Conservation (phyloP, 768 basidiomycete species). For the Tulasnella sp. region DNA sequence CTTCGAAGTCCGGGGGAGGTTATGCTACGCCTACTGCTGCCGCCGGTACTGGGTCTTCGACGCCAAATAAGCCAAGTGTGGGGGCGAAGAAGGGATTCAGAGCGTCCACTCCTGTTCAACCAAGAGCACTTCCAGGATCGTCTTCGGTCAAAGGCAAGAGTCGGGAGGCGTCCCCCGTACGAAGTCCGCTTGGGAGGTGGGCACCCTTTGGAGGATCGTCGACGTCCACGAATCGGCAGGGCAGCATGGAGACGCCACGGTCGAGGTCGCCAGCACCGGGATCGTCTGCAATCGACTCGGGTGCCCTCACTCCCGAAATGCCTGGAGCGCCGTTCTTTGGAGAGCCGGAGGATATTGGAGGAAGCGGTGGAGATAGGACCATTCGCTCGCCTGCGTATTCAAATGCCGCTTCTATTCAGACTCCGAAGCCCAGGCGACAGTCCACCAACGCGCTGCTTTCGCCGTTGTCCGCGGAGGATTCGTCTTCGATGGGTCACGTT, state of each 20-base stretch:
- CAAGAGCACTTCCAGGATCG: background rate
- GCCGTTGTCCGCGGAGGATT: background rate
- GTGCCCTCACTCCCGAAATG: too few species aligned
- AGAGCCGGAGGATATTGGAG: background rate
- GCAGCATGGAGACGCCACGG: slow-evolving; percentile 24
- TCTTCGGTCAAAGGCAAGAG: slow-evolving; percentile 6
- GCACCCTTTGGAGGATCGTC: slow-evolving; percentile 8
- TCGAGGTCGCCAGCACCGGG: slow-evolving; percentile 23
- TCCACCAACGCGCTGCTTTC: slow-evolving; percentile 24
- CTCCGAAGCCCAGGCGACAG: slow-evolving; percentile 11
- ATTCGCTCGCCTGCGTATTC: background rate
- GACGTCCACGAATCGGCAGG: background rate
- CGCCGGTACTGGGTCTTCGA: background rate
- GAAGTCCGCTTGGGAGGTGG: slow-evolving; percentile 29
- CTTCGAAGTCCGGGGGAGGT: background rate
- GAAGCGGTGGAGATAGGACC: background rate
- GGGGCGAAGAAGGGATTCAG: slow-evolving; percentile 21
- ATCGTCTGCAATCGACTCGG: background rate
- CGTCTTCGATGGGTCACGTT: background rate
- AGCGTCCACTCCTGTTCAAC: slow-evolving; percentile 18
- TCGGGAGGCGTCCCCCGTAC: slow-evolving; percentile 1
- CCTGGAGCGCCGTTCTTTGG: slow-evolving; percentile 12
- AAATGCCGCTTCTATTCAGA: background rate
- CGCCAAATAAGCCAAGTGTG: background rate
- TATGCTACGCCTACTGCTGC: background rate